Evolutionary conservation across 1,139 yeast species (phyloP).

Genomic region (Hemisphaericaspora xylanilytica): DNA sequence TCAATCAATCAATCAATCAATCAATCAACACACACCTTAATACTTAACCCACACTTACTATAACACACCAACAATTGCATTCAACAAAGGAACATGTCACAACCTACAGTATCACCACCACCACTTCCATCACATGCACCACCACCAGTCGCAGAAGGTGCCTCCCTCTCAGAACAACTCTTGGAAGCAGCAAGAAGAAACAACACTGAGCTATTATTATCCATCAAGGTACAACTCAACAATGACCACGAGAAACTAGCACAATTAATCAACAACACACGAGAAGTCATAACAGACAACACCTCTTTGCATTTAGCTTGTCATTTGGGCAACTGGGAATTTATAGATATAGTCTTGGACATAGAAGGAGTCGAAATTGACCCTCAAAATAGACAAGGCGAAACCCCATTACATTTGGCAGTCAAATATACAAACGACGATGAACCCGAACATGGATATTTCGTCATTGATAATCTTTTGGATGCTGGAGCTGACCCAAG

Average conservation of each 20-base stretch:
- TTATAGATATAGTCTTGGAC: conserved; percentile 77
- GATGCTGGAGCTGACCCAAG: conserved; percentile 94
- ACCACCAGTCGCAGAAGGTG: conserved; percentile 53
- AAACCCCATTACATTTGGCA: conserved; percentile 88
- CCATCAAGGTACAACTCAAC: conserved; percentile 48
- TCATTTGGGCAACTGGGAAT: conserved; percentile 79
- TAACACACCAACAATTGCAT: too few species aligned
- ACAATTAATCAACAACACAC: conserved; percentile 61
- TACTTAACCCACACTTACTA: too few species aligned
- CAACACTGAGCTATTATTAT: conserved; percentile 69
- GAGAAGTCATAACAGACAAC: conserved; percentile 76
- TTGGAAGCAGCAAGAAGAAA: conserved; percentile 87
- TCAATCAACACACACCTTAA: too few species aligned
- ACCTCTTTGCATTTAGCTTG: conserved; percentile 82
- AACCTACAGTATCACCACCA: too few species aligned
- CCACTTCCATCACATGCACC: background rate
- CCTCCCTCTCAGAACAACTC: conserved; percentile 73
- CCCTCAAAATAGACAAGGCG: conserved; percentile 72
- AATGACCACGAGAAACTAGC: conserved; percentile 52
- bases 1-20: too few species aligned
- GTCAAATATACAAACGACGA: conserved; percentile 63
- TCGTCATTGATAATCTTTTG: conserved; percentile 73
- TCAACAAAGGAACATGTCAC: too few species aligned
- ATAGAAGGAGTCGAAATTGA: conserved; percentile 91
- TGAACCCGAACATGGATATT: conserved; percentile 85